These are phyloP conservation scores for Neurospora africana DNA, from an alignment of 495 filamentous ascomycete genomes.

Conservation along the genomic window DNA sequence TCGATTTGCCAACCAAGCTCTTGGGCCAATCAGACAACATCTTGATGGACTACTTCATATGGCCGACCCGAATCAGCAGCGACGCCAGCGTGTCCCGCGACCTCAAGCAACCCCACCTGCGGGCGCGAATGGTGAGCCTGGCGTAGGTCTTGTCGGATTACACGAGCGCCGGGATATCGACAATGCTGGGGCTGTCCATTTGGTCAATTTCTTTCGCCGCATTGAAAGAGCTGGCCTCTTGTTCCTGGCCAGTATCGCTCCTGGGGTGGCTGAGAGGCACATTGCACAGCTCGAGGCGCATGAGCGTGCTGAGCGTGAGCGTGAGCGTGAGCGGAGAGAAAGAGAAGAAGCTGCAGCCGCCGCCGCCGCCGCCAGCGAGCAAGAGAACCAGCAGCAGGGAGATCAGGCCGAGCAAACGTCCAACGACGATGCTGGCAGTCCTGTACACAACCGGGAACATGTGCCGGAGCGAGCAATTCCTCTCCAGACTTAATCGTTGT, in stretches of 20 bases:
- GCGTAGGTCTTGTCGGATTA: neutral
- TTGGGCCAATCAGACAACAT: slow-evolving; percentile 56
- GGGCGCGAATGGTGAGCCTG: neutral
- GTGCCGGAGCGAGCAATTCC: neutral
- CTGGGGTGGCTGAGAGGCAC: slow-evolving; percentile 75
- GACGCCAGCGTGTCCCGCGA: neutral
- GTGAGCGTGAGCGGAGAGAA: slow-evolving; percentile 30
- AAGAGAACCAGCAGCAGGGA: neutral
- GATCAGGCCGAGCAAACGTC: neutral
- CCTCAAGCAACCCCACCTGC: neutral
- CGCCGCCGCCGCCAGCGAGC: slow-evolving; percentile 1
- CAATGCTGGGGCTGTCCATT: neutral
- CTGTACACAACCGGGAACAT: neutral
- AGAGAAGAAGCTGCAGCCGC: slow-evolving; percentile 34
- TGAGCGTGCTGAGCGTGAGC: slow-evolving; percentile 36
- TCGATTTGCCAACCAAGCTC: slow-evolving; percentile 43
- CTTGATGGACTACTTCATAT: slow-evolving; percentile 61
- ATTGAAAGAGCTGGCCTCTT: slow-evolving; percentile 67
- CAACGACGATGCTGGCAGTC: neutral
- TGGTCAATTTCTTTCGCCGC: slow-evolving; percentile 33
- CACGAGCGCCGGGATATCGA: neutral
- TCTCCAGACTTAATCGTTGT: neutral
- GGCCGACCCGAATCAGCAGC: slow-evolving; percentile 21
- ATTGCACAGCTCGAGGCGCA: slow-evolving; percentile 59
- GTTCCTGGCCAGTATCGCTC: slow-evolving; percentile 75